Percentiles rank a stretch among this genome's conserved stretches.
Conservation (phyloP, 768 basidiomycete species). For the Amanita brunnescens region DNA sequence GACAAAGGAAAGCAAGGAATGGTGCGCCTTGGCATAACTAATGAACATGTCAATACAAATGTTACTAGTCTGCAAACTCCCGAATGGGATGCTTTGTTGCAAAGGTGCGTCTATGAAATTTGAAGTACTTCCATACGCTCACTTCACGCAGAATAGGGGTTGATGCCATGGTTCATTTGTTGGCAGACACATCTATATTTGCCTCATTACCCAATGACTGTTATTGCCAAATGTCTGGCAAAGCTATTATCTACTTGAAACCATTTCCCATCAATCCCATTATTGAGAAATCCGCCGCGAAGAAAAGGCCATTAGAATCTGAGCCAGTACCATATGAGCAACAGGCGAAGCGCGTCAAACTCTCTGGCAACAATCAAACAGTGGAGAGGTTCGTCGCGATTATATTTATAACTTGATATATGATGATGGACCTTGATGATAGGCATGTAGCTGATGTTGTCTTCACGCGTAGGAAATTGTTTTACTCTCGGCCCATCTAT, state of each 20-base stretch:
- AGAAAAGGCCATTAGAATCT: not conserved
- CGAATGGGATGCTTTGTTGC: conserved; percentile 59
- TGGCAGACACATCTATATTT: conserved; percentile 70
- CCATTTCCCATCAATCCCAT: conserved; percentile 17
- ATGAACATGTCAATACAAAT: conserved; percentile 67
- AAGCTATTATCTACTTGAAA: conserved; percentile 40
- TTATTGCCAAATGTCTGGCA: conserved; percentile 75
- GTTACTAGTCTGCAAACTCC: conserved; percentile 53
- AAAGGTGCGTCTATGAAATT: conserved; percentile 35
- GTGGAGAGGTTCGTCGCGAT: not conserved
- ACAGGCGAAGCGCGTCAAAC: not conserved
- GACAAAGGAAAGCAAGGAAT: conserved; percentile 32
- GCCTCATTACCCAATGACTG: conserved; percentile 75
- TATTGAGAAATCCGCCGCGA: not conserved
- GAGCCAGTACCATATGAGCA: not conserved
- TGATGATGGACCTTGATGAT: conserved; percentile 18
- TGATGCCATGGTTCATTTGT: conserved; percentile 67
- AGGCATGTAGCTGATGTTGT: conserved; percentile 39
- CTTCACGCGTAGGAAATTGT: conserved; percentile 48
- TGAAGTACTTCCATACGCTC: not conserved
- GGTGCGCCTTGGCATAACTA: conserved; percentile 38
- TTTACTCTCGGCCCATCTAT: conserved; percentile 55
- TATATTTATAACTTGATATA: not conserved
- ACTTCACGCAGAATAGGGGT: conserved; percentile 59
- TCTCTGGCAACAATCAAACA: not conserved